A percentile compares a stretch with the other conserved stretches of the same genome.
phyloP scores from a whole-genome alignment of 371 early-diverging fungal genomes.

The Mucor saturninus region DNA sequence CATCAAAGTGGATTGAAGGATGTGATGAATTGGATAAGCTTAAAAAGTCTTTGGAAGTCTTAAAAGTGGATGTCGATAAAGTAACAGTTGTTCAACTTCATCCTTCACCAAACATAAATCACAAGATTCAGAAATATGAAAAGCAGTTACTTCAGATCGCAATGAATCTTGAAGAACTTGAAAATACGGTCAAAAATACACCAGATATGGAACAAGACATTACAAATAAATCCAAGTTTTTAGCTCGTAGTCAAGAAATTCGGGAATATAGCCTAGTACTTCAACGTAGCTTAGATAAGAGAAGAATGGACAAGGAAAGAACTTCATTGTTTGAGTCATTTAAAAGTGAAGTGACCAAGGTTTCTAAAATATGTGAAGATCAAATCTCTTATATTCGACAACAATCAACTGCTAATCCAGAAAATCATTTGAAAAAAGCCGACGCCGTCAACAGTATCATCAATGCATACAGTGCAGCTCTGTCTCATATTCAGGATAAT shows the following conservation, averaged over 20 bases:
- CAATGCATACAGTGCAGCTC: conserved; percentile 38
- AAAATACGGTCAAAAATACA: conserved; percentile 23
- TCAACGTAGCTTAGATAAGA: conserved; percentile 25
- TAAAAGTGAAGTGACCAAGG: conserved; percentile 26
- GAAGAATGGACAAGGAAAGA: conserved; percentile 36
- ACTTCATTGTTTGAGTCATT: conserved; percentile 22
- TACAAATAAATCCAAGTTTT: conserved; percentile 24
- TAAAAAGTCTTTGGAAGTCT: conserved; percentile 9
- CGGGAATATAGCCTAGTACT: conserved; percentile 5
- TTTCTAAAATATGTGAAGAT: conserved; percentile 41
- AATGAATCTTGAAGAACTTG: conserved; percentile 27
- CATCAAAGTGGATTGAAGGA: conserved; percentile 29
- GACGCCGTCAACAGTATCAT: conserved; percentile 41
- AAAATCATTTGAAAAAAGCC: conserved; percentile 39
- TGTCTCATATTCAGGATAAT: conserved; percentile 34
- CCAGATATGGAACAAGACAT: conserved; percentile 25
- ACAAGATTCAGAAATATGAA: conserved; percentile 25
- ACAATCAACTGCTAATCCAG: conserved; percentile 43
- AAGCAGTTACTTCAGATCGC: conserved; percentile 14
- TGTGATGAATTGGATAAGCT: conserved; percentile 30
- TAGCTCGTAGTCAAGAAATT: conserved; percentile 19
- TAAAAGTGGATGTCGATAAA: conserved; percentile 22
- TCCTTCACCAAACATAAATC: conserved; percentile 11
- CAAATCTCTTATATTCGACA: conserved; percentile 45
- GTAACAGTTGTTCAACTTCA: neutral